Conservation (phyloP, 805 yeast genomes). For the Kodamaea laetipori region DNA sequence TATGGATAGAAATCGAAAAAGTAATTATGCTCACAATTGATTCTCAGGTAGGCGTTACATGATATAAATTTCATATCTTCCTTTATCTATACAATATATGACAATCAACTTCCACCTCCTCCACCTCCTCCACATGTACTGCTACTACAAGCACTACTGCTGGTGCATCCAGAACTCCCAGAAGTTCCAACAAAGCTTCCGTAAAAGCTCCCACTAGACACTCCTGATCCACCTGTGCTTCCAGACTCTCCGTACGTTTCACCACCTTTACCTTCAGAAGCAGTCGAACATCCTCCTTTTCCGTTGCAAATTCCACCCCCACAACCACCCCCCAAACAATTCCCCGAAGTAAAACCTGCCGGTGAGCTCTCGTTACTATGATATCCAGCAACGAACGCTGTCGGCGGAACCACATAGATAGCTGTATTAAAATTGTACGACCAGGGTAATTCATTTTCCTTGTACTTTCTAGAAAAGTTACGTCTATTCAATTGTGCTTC, state of each 20-base stretch:
- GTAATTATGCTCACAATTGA: no score
- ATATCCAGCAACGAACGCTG: background rate
- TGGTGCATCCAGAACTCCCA: slow-evolving; percentile 11
- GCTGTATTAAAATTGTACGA: background rate
- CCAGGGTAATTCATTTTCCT: slow-evolving; percentile 3
- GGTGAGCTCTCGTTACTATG: background rate
- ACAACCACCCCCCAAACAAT: background rate
- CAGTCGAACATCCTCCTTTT: background rate
- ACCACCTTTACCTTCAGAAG: background rate
- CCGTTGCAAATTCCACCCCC: slow-evolving; percentile 3
- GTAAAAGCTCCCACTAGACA: no score
- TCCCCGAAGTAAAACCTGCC: background rate
- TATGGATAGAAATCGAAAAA: no score
- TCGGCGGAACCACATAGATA: slow-evolving; percentile 14
- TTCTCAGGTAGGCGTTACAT: no score
- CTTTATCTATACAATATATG: no score
- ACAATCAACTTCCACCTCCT: background rate
- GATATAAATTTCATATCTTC: no score
- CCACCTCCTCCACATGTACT: no score
- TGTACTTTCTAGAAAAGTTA: background rate
- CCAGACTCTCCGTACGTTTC: slow-evolving; percentile 4
- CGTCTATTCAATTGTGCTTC: background rate
- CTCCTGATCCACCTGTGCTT: slow-evolving; percentile 1
- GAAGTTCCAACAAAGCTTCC: slow-evolving; percentile 1
- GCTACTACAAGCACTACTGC: slow-evolving; percentile 1